A percentile compares a stretch with the other conserved stretches of the same genome.
Conservation (phyloP, 2,329 filamentous ascomycete genomes). For the Fusarium dlaminii region DNA sequence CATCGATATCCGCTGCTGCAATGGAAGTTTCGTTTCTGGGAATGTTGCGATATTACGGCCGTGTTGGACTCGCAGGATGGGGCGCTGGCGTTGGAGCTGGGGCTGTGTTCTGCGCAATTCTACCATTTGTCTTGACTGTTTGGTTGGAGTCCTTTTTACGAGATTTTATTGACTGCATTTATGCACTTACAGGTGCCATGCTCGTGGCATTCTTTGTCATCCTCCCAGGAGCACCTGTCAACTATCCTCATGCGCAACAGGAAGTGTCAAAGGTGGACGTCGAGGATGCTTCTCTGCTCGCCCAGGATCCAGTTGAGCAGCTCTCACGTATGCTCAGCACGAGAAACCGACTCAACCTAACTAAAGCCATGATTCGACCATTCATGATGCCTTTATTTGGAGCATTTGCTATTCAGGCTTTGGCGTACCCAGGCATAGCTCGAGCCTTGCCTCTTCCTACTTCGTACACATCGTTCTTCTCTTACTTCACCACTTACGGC, state of each 20-base stretch:
- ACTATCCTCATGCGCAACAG: constrained; percentile 28
- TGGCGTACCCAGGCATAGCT: constrained; percentile 44
- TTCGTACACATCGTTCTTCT: constrained; percentile 40
- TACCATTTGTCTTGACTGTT: constrained; percentile 45
- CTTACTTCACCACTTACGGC: constrained; percentile 43
- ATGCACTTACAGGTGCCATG: constrained; percentile 40
- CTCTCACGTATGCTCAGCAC: constrained; percentile 21
- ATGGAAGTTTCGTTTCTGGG: constrained; percentile 48
- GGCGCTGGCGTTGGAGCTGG: constrained; percentile 48
- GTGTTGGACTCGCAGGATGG: constrained; percentile 48
- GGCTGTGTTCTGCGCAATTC: constrained; percentile 40
- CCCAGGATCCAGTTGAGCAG: constrained; percentile 48
- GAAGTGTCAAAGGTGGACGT: constrained; percentile 19
- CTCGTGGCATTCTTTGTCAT: constrained; percentile 44
- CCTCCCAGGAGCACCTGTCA: constrained; percentile 40
- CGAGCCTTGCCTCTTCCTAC: constrained; percentile 40
- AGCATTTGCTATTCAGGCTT: constrained; percentile 36
- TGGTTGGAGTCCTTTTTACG: constrained; percentile 42
- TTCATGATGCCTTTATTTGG: constrained; percentile 43
- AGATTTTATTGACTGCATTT: constrained; percentile 41
- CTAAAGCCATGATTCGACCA: constrained; percentile 26
- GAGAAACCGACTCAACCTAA: constrained; percentile 23
- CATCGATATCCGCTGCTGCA: constrained; percentile 42
- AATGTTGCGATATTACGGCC: constrained; percentile 44
- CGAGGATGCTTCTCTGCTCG: constrained; percentile 45